Conservation (phyloP, 1,139 yeast genomes). For the Debaryomyces singareniensis region DNA sequence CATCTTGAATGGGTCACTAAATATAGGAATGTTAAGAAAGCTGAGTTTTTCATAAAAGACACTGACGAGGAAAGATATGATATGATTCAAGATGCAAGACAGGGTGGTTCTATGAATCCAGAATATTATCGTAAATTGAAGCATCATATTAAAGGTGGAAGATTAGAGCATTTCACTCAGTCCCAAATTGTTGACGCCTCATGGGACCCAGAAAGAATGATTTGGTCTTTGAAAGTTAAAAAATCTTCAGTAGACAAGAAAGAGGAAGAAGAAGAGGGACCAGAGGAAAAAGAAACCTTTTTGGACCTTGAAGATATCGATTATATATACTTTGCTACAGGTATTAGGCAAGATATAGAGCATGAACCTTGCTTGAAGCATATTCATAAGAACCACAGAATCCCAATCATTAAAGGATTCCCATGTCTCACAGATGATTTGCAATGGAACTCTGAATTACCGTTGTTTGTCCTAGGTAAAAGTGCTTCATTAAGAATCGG, state of each 20-base stretch:
- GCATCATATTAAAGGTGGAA: slow-evolving; percentile 25
- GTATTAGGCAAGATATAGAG: slow-evolving; percentile 27
- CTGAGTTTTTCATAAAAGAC: slow-evolving; percentile 38
- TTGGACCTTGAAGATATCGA: slow-evolving; percentile 15
- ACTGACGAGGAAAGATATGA: slow-evolving; percentile 36
- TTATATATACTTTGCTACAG: slow-evolving; percentile 41
- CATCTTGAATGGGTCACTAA: slow-evolving; percentile 51
- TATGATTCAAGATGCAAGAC: slow-evolving; percentile 38
- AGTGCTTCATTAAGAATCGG: slow-evolving; percentile 40
- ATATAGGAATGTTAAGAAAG: slow-evolving; percentile 36
- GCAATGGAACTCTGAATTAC: slow-evolving; percentile 35
- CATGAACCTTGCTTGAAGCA: slow-evolving; percentile 23
- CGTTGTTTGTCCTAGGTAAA: slow-evolving; percentile 39
- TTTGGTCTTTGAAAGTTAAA: slow-evolving; percentile 14
- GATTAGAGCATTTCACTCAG: slow-evolving; percentile 16
- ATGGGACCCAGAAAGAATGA: slow-evolving; percentile 15
- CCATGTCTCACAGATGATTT: slow-evolving; percentile 42
- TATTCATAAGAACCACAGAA: slow-evolving; percentile 19
- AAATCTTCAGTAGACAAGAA: slow-evolving; percentile 5
- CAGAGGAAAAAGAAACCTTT: too few species aligned
- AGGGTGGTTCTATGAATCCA: slow-evolving; percentile 46
- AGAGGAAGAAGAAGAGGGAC: too few species aligned
- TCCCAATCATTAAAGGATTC: slow-evolving; percentile 28
- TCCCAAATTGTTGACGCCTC: slow-evolving; percentile 16
- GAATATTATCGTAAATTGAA: slow-evolving; percentile 31